Evolutionary conservation across 768 basidiomycete genomes (phyloP).

Genomic region (Suillus americanus): DNA sequence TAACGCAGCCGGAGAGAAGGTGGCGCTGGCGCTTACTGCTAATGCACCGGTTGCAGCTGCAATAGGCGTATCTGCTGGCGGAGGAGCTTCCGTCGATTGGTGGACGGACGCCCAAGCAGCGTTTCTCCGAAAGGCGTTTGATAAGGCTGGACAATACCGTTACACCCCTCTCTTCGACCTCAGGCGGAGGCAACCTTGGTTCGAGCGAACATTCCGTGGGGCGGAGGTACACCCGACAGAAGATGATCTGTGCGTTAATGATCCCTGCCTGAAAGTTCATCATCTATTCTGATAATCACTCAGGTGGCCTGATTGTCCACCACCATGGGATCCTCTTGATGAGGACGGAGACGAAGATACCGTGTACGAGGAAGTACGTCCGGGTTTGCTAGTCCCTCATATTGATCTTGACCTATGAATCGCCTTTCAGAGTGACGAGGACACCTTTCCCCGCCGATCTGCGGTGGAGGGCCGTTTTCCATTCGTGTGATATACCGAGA

Average conservation of each 20-base stretch:
- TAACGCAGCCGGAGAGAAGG: slow-evolving; percentile 20
- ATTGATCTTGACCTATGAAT: not conserved
- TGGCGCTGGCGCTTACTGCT: slow-evolving; percentile 23
- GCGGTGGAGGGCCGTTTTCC: not conserved
- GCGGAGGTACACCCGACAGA: slow-evolving; percentile 6
- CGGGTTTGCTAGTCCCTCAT: not conserved
- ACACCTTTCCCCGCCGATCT: not conserved
- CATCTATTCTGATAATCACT: not conserved
- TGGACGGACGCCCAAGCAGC: slow-evolving; percentile 19
- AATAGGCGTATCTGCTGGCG: slow-evolving; percentile 15
- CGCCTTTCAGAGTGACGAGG: not conserved
- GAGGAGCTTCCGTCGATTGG: slow-evolving; percentile 16
- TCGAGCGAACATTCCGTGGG: slow-evolving; percentile 13
- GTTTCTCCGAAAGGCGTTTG: slow-evolving; percentile 23
- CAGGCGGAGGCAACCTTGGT: slow-evolving; percentile 13
- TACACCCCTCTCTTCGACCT: slow-evolving; percentile 29
- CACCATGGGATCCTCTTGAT: slow-evolving; percentile 25
- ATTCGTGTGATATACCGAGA: not conserved
- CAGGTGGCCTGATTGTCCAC: slow-evolving; percentile 19
- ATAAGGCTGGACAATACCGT: slow-evolving; percentile 18
- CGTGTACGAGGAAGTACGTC: slow-evolving; percentile 1
- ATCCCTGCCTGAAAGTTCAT: not conserved
- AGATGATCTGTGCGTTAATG: slow-evolving; percentile 15
- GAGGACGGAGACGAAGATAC: slow-evolving; percentile 25
- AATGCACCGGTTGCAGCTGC: slow-evolving; percentile 11